Base-by-base conservation (phyloP, 371 early-diverging fungal species). In the Saksenaea oblongispora region DNA sequence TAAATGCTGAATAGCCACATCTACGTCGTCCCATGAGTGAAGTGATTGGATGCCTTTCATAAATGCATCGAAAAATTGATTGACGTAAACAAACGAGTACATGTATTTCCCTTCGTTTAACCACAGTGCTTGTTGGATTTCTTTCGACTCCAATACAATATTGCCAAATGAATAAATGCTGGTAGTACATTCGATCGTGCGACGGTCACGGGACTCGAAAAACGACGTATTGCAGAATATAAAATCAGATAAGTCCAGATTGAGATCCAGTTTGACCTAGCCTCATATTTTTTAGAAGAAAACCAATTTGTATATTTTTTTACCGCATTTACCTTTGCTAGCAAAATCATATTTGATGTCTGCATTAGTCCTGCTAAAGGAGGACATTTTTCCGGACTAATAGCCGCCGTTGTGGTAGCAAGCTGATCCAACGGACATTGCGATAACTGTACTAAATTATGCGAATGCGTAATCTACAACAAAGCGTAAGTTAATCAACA, bases 101-200 rank as follows among this genome's bases (percentile, higher is more conserved):
- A 77, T 73, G 64, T 72, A 80, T 67, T 74, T 79, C 27, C 71
- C 75, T 41, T 78, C 70, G 41, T 72, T 72, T 14, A 76, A 54
- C 73, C 70, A 74, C 3, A 80, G 58, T 1, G 81, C 84, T 36
- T 84, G 84, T 39, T 85, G 84, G 24, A 84, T 70, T 69, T 87
- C 84, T 22, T 74, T 76, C 0, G 86, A 79, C 62, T 89, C 86
- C n/a, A 87, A 64, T 1, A 89, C 85, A 7, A 82, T 82, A 53
- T 79, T 74, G 11, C 87, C 88, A 69, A 87, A 89, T 0, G 88
- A 88, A 54, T 87, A 87, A 39, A 87, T 85, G 22, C 81, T 71
- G 0, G 87, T 89, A 3, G 82, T 84, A 67, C 88, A 87, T 65
- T 85, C 78, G 28, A 89, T 72, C 10, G 82, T 71, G 7, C 78